These are phyloP conservation scores for Amniculicola lignicola DNA, from an alignment of 495 filamentous ascomycete species.

Conservation along the genomic window DNA sequence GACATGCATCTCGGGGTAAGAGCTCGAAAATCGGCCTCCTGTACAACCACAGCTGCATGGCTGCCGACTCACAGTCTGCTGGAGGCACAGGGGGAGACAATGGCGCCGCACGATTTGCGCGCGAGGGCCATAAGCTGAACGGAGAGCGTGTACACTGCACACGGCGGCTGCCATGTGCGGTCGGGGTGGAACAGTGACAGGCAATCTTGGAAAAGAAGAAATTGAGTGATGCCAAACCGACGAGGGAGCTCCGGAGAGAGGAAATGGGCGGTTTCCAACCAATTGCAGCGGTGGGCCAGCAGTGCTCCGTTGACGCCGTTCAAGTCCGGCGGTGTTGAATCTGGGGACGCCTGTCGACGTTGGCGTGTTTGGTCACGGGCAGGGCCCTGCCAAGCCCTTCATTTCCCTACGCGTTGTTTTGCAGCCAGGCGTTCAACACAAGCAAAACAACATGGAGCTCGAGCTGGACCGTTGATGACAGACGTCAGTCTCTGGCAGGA, in stretches of 20 bases:
- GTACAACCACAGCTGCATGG: slow-evolving; percentile 16
- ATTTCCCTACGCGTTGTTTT: slow-evolving; percentile 34
- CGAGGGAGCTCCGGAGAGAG: not conserved
- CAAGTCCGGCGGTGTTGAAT: not conserved
- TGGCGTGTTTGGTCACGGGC: not conserved
- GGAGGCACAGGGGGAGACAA: slow-evolving; percentile 15
- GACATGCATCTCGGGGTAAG: slow-evolving; percentile 26
- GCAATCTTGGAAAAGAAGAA: not conserved
- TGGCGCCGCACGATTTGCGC: slow-evolving; percentile 14
- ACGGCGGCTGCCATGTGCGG: too few relatives aligned
- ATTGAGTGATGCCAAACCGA: not conserved
- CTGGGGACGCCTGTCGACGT: slow-evolving; percentile 4
- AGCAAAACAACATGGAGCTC: slow-evolving; percentile 16
- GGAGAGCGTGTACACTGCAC: too few relatives aligned
- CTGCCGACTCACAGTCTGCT: slow-evolving; percentile 5
- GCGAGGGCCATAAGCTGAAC: slow-evolving; percentile 6
- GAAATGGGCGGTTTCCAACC: not conserved
- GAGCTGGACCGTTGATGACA: not conserved
- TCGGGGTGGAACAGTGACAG: not conserved
- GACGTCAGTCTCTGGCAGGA: not conserved
- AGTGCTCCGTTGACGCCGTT: slow-evolving; percentile 1
- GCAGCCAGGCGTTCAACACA: slow-evolving; percentile 1
- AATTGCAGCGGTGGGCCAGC: slow-evolving; percentile 9
- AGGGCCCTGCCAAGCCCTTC: slow-evolving; percentile 18
- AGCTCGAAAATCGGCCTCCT: slow-evolving; percentile 13